Evolutionary conservation across 139 green algal species (phyloP), one percentile per base, ranked within the genome.

Genomic region (Edaphochlamys debaryana): DNA sequence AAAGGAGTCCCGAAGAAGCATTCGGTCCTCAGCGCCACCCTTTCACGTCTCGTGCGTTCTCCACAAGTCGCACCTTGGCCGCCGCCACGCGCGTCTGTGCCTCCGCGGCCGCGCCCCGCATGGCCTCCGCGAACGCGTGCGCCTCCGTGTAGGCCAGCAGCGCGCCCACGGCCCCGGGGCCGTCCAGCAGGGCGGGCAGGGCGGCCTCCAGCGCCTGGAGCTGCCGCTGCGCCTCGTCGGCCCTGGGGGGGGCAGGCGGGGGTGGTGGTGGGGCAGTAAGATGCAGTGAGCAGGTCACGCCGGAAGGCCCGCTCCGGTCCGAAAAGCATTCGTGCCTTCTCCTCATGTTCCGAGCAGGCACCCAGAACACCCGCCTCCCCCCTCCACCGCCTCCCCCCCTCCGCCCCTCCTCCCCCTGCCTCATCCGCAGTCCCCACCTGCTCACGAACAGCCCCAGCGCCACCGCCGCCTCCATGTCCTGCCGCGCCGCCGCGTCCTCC

Each of bases 391-490:
- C n/a, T n/a, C n/a, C n/a, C n/a, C n/a, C n/a, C n/a, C n/a, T n/a
- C n/a, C n/a, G n/a, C n/a, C n/a, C n/a, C n/a, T n/a, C n/a, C n/a
- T n/a, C n/a, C n/a, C n/a, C n/a, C n/a, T n/a, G n/a, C n/a, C n/a
- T n/a, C 62, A 23, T 9, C 32, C 29, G 19, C 29, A 29, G n/a
- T 40, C 15, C 84, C 4, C 34, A 91, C 85, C 88, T 87, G 32
- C 89, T 90, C 0, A 78, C 67, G 41, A 94, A 92, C 32, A 95
- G 84, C 45, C 86, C 88, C 34, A 96, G 88, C 1, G 85, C 84
- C 19, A 94, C 87, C 1, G 88, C 90, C 13, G 89, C 70, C 32
- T 94, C 92, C 80, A 94, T 79, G 70, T 91, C 86, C 87, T 93
- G 88, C 52, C 82, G 45, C 5, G 83, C 88, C 30, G 82, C 88